phyloP scores from a whole-genome alignment of 164 flowering plant genomes.

The Sedum album region DNA sequence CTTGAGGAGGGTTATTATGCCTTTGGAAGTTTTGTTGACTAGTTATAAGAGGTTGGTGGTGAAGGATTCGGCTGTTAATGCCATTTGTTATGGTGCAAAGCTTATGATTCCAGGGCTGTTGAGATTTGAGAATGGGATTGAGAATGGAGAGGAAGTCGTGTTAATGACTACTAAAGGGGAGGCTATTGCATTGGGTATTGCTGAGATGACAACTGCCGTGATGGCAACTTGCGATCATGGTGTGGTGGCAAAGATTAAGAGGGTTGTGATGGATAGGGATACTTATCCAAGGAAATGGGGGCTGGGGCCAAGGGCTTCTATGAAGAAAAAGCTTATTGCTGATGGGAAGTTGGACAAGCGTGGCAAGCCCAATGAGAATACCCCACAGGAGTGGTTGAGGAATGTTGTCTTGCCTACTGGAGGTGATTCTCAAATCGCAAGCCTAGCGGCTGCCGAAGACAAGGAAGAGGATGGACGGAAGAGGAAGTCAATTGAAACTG shows the following conservation, averaged over 20 bases:
- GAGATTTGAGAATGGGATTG: constrained; percentile 75
- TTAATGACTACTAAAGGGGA: constrained; percentile 81
- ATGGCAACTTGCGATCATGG: constrained; percentile 86
- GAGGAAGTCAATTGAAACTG: too few relatives aligned
- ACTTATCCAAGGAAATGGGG: too few relatives aligned
- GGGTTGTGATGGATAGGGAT: constrained; percentile 83
- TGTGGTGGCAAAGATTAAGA: constrained; percentile 69
- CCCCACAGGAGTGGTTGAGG: too few relatives aligned
- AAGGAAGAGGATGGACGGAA: too few relatives aligned
- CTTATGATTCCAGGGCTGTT: constrained; percentile 75
- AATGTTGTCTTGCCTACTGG: too few relatives aligned
- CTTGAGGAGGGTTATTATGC: constrained; percentile 63
- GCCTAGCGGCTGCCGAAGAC: too few relatives aligned
- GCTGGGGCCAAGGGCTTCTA: too few relatives aligned
- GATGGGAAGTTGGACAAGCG: too few relatives aligned
- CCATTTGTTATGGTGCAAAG: constrained; percentile 78
- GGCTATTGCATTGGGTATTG: constrained; percentile 70
- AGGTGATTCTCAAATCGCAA: too few relatives aligned
- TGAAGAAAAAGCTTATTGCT: too few relatives aligned
- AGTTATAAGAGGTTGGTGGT: constrained; percentile 76
- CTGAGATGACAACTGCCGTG: constrained; percentile 79
- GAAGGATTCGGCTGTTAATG: constrained; percentile 78
- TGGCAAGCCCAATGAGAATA: too few relatives aligned
- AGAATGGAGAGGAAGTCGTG: constrained; percentile 65
- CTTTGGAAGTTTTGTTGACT: constrained; percentile 56